A percentile compares a stretch with the other conserved stretches of the same genome.
Conservation (phyloP, 2,329 filamentous ascomycete genomes). For the Trichophyton equinum region DNA sequence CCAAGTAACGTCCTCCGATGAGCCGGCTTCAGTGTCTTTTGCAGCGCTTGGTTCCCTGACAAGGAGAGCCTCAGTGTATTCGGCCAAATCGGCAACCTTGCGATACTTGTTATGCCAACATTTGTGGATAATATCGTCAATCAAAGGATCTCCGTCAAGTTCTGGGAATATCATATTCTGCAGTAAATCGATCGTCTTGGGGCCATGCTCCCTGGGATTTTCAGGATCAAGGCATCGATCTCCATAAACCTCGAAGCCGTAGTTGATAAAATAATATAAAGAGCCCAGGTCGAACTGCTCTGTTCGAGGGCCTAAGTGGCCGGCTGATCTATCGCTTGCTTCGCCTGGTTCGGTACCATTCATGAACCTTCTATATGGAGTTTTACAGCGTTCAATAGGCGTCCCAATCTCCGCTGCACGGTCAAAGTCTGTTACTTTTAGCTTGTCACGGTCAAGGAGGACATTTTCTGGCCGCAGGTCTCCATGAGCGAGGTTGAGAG, state of each 20-base stretch:
- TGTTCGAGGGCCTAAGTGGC: constrained; percentile 20
- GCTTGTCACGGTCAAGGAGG: constrained; percentile 18
- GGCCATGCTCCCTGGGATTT: constrained; percentile 17
- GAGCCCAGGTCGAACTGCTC: constrained; percentile 24
- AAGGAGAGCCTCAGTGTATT: not conserved
- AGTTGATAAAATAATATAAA: constrained; percentile 23
- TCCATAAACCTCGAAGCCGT: constrained; percentile 22
- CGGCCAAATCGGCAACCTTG: constrained; percentile 4
- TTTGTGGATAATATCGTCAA: constrained; percentile 17
- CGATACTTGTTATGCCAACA: constrained; percentile 8
- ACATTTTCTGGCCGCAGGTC: constrained; percentile 24
- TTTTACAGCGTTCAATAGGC: constrained; percentile 17
- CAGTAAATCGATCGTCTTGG: constrained; percentile 5
- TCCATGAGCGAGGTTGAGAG: constrained; percentile 22
- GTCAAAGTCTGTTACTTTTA: constrained; percentile 23
- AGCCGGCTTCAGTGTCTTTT: not conserved
- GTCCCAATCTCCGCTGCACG: constrained; percentile 19
- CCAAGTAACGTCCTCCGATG: not conserved
- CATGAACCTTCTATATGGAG: constrained; percentile 19
- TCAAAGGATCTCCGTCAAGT: constrained; percentile 15
- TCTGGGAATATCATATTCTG: constrained; percentile 12
- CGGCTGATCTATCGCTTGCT: constrained; percentile 9
- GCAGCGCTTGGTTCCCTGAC: not conserved
- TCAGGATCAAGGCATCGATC: constrained; percentile 17
- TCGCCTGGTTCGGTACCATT: constrained; percentile 1